Conservation (phyloP, 352 stramenopile species). For the Aphanomyces stellatus region DNA sequence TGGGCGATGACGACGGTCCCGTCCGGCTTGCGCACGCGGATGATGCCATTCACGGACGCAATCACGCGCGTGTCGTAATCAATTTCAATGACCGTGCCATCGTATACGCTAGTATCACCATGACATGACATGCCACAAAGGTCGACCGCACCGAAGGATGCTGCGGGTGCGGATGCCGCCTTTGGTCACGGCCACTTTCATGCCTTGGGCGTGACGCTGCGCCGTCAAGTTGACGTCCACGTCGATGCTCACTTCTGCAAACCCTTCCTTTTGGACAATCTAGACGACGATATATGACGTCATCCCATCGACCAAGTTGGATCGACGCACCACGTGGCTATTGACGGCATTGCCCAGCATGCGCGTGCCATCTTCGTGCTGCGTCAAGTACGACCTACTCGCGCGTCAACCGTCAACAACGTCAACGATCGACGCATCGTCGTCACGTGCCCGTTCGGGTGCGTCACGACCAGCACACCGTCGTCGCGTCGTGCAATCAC, state of each 20-base stretch:
- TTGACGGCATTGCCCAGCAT: slow-evolving; percentile 41
- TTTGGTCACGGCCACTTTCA: slow-evolving; percentile 60
- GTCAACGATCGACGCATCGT: too few relatives aligned
- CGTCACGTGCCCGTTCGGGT: slow-evolving; percentile 32
- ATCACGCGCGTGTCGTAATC: slow-evolving; percentile 74
- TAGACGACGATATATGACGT: not conserved
- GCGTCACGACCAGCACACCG: slow-evolving; percentile 52
- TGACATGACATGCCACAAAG: too few relatives aligned
- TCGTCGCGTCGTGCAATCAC: slow-evolving; percentile 40
- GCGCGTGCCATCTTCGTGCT: slow-evolving; percentile 56
- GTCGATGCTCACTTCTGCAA: slow-evolving; percentile 60
- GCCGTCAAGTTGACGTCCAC: slow-evolving; percentile 55
- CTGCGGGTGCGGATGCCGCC: slow-evolving; percentile 50
- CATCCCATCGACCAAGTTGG: not conserved
- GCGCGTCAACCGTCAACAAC: too few relatives aligned
- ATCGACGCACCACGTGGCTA: slow-evolving; percentile 29
- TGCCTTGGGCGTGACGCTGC: slow-evolving; percentile 40
- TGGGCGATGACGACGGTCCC: slow-evolving; percentile 46
- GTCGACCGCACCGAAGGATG: slow-evolving; percentile 26
- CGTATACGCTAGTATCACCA: slow-evolving; percentile 25
- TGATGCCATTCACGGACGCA: slow-evolving; percentile 57
- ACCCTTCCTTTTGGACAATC: slow-evolving; percentile 41
- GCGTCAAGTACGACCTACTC: slow-evolving; percentile 33
- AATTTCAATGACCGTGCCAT: slow-evolving; percentile 52
- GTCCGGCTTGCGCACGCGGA: slow-evolving; percentile 38